These are phyloP conservation scores for Neurospora tetrasperma DNA, from an alignment of 495 filamentous ascomycete genomes.

Conservation along the genomic window DNA sequence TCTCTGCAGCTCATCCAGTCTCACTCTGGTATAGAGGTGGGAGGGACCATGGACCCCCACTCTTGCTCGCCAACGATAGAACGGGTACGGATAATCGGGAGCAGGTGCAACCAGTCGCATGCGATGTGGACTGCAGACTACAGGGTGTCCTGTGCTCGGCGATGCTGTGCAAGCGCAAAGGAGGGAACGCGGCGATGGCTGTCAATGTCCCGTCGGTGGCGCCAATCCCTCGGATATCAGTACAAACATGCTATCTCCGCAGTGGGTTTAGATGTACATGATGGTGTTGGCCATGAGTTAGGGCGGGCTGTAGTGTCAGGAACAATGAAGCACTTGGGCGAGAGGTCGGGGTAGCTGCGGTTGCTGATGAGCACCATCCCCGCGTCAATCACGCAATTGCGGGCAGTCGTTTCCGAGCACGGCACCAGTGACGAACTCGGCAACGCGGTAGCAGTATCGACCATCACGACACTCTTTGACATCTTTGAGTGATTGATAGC, in stretches of 20 bases:
- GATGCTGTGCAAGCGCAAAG: neutral
- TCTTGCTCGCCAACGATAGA: neutral
- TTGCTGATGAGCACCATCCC: constrained; percentile 9
- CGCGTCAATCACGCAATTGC: constrained; percentile 16
- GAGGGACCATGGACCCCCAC: constrained; percentile 3
- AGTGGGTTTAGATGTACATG: neutral
- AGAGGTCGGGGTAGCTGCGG: neutral
- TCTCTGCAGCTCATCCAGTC: neutral
- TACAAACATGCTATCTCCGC: neutral
- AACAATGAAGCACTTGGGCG: neutral
- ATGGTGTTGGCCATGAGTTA: neutral
- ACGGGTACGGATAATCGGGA: constrained; percentile 2
- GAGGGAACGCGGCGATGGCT: neutral
- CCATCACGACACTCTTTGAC: neutral
- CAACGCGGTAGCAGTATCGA: neutral
- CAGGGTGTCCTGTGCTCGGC: neutral
- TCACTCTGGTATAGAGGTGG: neutral
- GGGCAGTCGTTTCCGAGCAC: neutral
- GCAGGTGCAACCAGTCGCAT: neutral
- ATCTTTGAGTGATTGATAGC: neutral
- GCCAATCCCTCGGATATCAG: neutral
- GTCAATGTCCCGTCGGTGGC: neutral
- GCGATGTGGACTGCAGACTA: neutral
- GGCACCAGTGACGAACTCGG: neutral
- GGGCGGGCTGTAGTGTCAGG: neutral